phyloP scores from a whole-genome alignment of 2,329 filamentous ascomycete genomes.

The Orbilia brochopaga region DNA sequence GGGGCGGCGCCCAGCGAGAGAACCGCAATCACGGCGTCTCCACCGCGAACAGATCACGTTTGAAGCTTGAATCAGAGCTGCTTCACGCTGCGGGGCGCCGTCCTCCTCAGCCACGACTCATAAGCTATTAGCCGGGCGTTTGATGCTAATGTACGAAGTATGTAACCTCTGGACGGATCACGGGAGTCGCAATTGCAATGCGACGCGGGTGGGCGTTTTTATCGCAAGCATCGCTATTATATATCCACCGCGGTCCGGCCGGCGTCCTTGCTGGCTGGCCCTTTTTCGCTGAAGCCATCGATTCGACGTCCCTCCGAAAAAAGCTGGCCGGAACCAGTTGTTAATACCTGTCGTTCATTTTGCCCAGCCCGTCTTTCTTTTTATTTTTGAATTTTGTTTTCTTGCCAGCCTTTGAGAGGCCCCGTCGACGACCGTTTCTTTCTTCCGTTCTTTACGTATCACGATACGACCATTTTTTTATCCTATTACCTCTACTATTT shows the following conservation, averaged over 20 bases:
- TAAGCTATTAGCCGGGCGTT: not conserved
- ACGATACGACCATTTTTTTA: constrained; percentile 9
- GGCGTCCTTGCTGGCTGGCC: not conserved
- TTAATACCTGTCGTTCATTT: constrained; percentile 36
- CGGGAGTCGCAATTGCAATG: not conserved
- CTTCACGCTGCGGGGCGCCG: constrained; percentile 42
- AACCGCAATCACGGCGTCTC: not conserved
- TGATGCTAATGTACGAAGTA: too few species aligned
- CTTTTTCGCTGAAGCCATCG: constrained; percentile 4
- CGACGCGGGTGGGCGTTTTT: constrained; percentile 5
- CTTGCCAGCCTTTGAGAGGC: constrained; percentile 45
- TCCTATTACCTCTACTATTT: constrained; percentile 7
- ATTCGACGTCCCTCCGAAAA: constrained; percentile 21
- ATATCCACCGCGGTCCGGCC: constrained; percentile 5
- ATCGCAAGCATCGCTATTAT: constrained; percentile 30
- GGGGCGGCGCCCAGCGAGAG: not conserved
- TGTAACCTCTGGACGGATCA: not conserved
- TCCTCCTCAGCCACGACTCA: too few species aligned
- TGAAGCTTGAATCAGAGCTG: constrained; percentile 51
- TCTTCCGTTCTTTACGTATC: constrained; percentile 9
- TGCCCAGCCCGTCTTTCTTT: not conserved
- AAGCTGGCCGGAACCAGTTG: constrained; percentile 50
- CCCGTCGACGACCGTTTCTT: constrained; percentile 5
- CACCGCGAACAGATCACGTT: constrained; percentile 37
- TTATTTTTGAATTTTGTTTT: constrained; percentile 26